These are phyloP conservation scores for Cicer chorassanicum DNA, from an alignment of 306 rosid species.

Conservation along the genomic window DNA sequence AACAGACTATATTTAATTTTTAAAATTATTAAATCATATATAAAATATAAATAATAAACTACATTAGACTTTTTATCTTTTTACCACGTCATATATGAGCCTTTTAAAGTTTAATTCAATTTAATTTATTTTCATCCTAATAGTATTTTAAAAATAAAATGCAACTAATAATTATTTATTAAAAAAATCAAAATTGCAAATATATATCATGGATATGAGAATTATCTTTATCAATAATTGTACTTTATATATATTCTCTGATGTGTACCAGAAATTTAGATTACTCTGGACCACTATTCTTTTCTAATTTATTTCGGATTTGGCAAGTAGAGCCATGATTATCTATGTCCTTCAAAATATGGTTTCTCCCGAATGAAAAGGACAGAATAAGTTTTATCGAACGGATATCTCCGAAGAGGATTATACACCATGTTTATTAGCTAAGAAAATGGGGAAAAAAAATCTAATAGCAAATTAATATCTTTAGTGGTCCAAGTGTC, in stretches of 20 bases:
- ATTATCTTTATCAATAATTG: not conserved
- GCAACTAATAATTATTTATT: not conserved
- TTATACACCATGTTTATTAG: not conserved
- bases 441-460: not conserved
- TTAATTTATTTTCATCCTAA: not conserved
- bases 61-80: no score
- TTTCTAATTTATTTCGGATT: conserved; percentile 6
- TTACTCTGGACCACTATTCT: conserved; percentile 19
- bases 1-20: no score
- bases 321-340: conserved; percentile 27
- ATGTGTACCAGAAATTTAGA: conserved; percentile 30
- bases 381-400: not conserved
- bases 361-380: conserved; percentile 31
- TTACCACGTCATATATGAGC: no score
- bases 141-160: not conserved
- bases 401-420: not conserved
- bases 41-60: no score
- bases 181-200: not conserved
- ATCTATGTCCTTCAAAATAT: conserved; percentile 8
- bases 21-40: no score
- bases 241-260: not conserved
- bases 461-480: not conserved
- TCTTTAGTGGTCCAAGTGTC: conserved; percentile 24
- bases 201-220: not conserved
- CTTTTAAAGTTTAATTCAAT: no score